A percentile compares a stretch with the other conserved stretches of the same genome.
Conservation (phyloP, 129 eudicot species). For the Scalesia atractyloides region DNA sequence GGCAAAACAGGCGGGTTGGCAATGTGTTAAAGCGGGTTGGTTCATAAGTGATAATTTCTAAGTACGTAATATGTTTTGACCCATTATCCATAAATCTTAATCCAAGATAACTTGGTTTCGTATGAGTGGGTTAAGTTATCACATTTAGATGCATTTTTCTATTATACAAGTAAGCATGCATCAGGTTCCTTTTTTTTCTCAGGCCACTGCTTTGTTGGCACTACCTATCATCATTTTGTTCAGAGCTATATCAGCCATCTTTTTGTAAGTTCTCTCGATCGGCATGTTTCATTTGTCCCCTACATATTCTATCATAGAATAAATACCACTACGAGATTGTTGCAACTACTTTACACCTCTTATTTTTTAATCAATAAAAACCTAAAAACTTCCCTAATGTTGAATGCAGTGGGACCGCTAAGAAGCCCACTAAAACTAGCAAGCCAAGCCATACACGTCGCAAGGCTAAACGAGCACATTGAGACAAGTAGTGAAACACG, state of each 20-base stretch:
- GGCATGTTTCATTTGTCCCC: conserved; percentile 4
- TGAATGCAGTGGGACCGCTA: conserved; percentile 47
- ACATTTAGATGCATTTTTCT: not conserved
- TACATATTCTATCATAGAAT: not conserved
- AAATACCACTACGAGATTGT: conserved; percentile 3
- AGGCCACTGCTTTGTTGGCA: conserved; percentile 85
- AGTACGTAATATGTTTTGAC: conserved; percentile 7
- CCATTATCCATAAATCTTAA: not conserved
- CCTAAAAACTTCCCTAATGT: not conserved
- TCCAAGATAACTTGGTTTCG: not conserved
- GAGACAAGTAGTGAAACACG: conserved; percentile 48
- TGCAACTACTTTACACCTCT: not conserved
- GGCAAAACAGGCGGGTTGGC: not conserved
- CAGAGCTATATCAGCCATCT: conserved; percentile 49
- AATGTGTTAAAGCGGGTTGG: not conserved
- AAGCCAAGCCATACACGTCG: conserved; percentile 59
- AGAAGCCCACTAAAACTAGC: conserved; percentile 40
- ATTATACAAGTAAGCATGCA: not conserved
- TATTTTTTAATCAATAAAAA: not conserved
- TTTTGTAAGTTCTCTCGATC: conserved; percentile 54
- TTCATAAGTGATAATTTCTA: not conserved
- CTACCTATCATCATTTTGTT: conserved; percentile 64
- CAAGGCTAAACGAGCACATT: conserved; percentile 68
- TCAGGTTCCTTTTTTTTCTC: conserved; percentile 19
- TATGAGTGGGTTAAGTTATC: not conserved